Base-by-base conservation (phyloP, 129 eudicot species). In the Silybum marianum region DNA sequence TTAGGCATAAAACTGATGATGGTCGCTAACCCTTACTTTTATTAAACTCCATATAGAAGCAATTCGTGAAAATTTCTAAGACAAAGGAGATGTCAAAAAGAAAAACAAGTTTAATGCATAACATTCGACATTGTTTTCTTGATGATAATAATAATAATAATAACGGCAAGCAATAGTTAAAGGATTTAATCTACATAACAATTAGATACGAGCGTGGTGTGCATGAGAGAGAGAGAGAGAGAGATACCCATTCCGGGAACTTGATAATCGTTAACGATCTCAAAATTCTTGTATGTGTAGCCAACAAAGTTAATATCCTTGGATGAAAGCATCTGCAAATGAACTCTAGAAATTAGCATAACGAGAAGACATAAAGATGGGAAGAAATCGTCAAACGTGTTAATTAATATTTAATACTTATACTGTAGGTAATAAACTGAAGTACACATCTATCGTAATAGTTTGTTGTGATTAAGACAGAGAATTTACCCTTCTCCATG, bases 181-280 rank as follows among this genome's bases (percentile, higher is more conserved):
- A 48, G 60, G 58, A 26, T 36, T 71, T 16, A 3, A 80, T 60
- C 25, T 34, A 71, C 40, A 36, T 32, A 40, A 32, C 23, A 71
- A 60, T 66, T 44, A n/a, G 14, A 23, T 13, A 30, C 32, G 54
- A 51, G 32, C 13, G 63, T 23, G 26, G 36, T 32, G 36, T 32
- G 36, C 42, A 54, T 7, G 69, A 42, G n/a, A 40, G 75, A 44
- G 75, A 79, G 80, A 39, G 63, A 40, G 75, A 84, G 83, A 87
- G 82, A 51, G 38, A 80, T 78, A 94, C 98, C 94, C 92, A 94
- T 94, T 85, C 98, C 98, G 32, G 96, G 97, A 81, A 94, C 97
- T 94, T 92, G 97, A 87, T 92, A 94, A 74, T 92, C 98, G 85
- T 94, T 92, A 81, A 92, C 98, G 48, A 94, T 92, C 86, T 94